Evolutionary conservation across 2,329 filamentous ascomycete genomes (phyloP).

Genomic region (Neofusicoccum ribis): DNA sequence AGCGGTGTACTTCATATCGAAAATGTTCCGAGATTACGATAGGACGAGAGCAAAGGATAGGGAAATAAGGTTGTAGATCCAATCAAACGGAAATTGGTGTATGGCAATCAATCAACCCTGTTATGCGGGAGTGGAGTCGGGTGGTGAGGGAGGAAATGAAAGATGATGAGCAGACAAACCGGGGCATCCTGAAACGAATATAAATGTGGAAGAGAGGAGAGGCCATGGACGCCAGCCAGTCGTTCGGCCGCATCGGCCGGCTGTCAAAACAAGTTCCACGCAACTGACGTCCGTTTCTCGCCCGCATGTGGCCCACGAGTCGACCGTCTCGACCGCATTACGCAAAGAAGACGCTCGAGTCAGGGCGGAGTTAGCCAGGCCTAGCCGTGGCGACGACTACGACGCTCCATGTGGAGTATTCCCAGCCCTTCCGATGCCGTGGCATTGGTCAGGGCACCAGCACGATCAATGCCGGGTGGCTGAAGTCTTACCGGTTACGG

Average conservation of each 20-base stretch:
- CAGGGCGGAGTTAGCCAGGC: neutral
- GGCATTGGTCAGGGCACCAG: neutral
- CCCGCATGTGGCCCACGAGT: neutral
- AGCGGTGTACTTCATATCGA: neutral
- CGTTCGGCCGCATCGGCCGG: neutral
- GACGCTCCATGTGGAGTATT: neutral
- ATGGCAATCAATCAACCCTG: neutral
- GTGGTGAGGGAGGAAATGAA: neutral
- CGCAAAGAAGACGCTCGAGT: neutral
- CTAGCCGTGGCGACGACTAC: neutral
- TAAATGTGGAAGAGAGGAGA: neutral
- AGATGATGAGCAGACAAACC: neutral
- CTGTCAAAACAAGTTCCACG: neutral
- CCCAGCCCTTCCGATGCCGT: neutral
- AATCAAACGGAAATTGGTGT: neutral
- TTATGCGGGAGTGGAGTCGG: neutral
- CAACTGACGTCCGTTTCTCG: neutral
- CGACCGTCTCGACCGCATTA: neutral
- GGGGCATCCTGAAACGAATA: slow-evolving; percentile 1
- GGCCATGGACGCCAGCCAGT: neutral
- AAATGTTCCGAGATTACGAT: neutral
- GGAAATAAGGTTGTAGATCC: neutral
- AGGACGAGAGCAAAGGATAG: neutral
- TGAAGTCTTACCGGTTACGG: neutral
- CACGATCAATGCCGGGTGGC: neutral